Evolutionary conservation across 768 basidiomycete species (phyloP), one percentile per base, ranked within the genome.

Genomic region (Lactarius akahatsu): DNA sequence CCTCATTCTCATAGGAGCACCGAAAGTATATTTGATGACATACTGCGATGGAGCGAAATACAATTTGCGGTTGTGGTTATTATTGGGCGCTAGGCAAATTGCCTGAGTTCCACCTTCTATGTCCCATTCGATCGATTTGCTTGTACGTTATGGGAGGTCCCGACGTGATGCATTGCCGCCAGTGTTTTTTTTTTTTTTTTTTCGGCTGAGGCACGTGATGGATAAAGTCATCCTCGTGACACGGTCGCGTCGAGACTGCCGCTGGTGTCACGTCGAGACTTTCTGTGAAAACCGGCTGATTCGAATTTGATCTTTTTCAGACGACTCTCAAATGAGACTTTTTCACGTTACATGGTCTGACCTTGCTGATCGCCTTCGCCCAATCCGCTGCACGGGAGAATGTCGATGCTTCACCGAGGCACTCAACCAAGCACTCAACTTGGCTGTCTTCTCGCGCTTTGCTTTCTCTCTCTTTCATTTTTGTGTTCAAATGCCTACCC

Each of bases 1-100:
- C 50, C 59, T 45, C 10, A 23, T 58, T 15, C 38, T 26, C 45
- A 61, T 67, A 83, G 81, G 81, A 82, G 68, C 82, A 83, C 59
- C 79, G 82, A 62, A 83, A 83, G 66, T 65, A 71, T 36, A 18
- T 71, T 59, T 75, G 60, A 72, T 41, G 47, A 16, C 20, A n/a
- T 60, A 26, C 38, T 26, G 34, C 30, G 4, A 34, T 43, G 40
- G 47, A 26, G 58, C n/a, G 30, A 60, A 15, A 55, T 30, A 59
- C 30, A 18, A 11, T 32, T 64, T 26, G 23, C 20, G 52, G 40
- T 18, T 45, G 47, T 23, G 13, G 11, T 13, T 32, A 32, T 1
- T 16, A 43, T 41, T 13, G 54, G 32, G 38, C 30, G 34, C 20
- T 45, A 34, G 26, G 28, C 41, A 30, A 40, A 30, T 56, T 20